phyloP scores from a whole-genome alignment of 2,329 filamentous ascomycete genomes.

The Erysiphe pulchra region DNA sequence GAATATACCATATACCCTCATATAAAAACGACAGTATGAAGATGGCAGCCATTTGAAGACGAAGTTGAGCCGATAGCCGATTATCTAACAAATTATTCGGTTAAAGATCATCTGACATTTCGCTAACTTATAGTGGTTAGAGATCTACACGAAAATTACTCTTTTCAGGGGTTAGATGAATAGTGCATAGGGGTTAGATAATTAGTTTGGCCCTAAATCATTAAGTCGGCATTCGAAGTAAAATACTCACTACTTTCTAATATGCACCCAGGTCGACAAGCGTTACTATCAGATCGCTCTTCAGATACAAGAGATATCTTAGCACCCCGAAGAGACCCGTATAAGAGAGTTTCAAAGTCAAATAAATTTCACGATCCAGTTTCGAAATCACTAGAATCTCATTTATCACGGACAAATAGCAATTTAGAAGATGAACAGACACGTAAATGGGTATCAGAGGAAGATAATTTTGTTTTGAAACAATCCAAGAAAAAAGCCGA shows the following conservation, averaged over 20 bases:
- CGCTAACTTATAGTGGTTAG: too few species aligned
- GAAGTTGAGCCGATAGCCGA: too few species aligned
- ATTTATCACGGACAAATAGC: conserved; percentile 9
- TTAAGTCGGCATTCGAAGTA: too few species aligned
- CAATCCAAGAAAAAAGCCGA: conserved; percentile 97
- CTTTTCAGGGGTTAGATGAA: too few species aligned
- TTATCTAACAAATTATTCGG: too few species aligned
- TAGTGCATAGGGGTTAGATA: too few species aligned
- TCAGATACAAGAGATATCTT: conserved; percentile 19
- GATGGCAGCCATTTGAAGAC: too few species aligned
- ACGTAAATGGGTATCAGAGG: conserved; percentile 68
- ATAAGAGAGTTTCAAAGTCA: conserved; percentile 29
- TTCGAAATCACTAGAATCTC: conserved; percentile 7
- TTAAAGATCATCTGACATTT: too few species aligned
- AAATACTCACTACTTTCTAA: background rate
- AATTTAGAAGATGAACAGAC: conserved; percentile 42
- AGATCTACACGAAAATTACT: too few species aligned
- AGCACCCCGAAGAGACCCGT: conserved; percentile 27
- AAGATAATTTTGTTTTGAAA: conserved; percentile 86
- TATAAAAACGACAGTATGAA: too few species aligned
- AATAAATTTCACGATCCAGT: conserved; percentile 10
- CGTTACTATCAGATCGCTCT: background rate
- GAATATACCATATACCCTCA: too few species aligned
- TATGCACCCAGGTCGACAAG: background rate
- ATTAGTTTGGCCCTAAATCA: too few species aligned